Evolutionary conservation across 2,329 filamentous ascomycete genomes (phyloP).

Genomic region (Anthostomella pinea): DNA sequence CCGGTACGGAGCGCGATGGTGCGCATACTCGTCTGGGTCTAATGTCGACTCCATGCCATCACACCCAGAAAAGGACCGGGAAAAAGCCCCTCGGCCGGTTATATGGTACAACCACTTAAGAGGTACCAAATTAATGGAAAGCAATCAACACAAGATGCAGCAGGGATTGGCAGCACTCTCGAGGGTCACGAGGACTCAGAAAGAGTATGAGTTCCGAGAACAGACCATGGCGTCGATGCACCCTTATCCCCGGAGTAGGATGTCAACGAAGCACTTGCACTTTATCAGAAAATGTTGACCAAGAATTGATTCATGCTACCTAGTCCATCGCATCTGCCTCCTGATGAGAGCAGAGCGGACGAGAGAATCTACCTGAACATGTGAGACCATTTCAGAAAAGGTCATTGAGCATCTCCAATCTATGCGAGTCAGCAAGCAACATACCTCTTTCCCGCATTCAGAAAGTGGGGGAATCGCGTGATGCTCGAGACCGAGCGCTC

Average conservation of each 20-base stretch:
- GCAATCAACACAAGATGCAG: conserved; percentile 2
- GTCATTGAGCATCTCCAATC: conserved; percentile 24
- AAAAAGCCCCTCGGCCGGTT: conserved; percentile 18
- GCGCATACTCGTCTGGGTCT: conserved; percentile 17
- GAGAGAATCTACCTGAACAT: conserved; percentile 23
- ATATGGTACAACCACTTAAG: conserved; percentile 17
- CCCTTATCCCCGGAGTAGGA: too few species aligned
- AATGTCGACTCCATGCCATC: too few species aligned
- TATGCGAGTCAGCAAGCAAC: conserved; percentile 28
- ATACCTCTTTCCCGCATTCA: conserved; percentile 17
- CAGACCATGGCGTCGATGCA: too few species aligned
- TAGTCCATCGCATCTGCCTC: conserved; percentile 21
- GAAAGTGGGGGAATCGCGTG: conserved; percentile 11
- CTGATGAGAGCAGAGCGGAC: conserved; percentile 21
- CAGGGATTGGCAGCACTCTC: conserved; percentile 11
- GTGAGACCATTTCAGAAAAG: conserved; percentile 14
- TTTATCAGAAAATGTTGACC: neutral
- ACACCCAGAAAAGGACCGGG: conserved; percentile 11
- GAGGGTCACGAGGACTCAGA: conserved; percentile 5
- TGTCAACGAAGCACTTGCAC: neutral
- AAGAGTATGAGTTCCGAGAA: conserved; percentile 13
- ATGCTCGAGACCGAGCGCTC: conserved; percentile 11
- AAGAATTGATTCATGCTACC: conserved; percentile 23
- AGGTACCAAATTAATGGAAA: neutral
- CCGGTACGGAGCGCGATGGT: conserved; percentile 21